These are phyloP conservation scores for Aquilaria sinensis DNA, from an alignment of 345 rosid genomes.

Conservation along the genomic window DNA sequence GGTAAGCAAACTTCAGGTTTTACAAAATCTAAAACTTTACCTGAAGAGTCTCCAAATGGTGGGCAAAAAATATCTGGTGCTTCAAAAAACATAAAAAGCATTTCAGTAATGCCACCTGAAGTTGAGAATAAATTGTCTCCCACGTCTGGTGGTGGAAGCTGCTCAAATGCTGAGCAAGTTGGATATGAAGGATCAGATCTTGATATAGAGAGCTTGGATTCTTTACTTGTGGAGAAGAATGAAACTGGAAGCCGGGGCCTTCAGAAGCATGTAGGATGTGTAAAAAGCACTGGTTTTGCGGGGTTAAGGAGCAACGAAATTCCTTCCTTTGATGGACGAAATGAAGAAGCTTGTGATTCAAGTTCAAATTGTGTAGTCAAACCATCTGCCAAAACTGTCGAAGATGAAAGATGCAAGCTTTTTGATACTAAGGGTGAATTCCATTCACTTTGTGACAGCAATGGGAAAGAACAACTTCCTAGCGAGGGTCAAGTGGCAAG, in stretches of 20 bases:
- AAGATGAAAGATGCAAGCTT: conserved; percentile 1
- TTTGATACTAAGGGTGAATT: conserved; percentile 4
- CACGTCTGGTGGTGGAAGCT: conserved; percentile 26
- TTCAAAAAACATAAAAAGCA: conserved; percentile 32
- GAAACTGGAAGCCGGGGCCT: conserved; percentile 5
- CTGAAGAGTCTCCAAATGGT: conserved; percentile 32
- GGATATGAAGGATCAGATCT: conserved; percentile 9
- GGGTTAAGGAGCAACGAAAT: conserved; percentile 4
- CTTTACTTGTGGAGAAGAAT: background rate
- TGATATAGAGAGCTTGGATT: background rate
- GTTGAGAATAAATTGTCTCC: conserved; percentile 34
- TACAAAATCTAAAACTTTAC: conserved; percentile 23
- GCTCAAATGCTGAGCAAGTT: conserved; percentile 21
- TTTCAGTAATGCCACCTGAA: conserved; percentile 31
- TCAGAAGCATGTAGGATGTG: background rate
- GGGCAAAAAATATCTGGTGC: conserved; percentile 27
- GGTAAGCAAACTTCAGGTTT: conserved; percentile 21
- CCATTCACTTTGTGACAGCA: background rate
- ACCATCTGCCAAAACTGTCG: background rate
- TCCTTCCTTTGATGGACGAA: conserved; percentile 9
- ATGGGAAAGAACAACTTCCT: conserved; percentile 17
- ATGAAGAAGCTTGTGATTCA: background rate
- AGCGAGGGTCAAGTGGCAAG: conserved; percentile 19
- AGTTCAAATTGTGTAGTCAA: conserved; percentile 13
- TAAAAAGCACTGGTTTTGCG: conserved; percentile 6